Base-by-base conservation (phyloP, 768 basidiomycete species). In the Calvatia gigantea region DNA sequence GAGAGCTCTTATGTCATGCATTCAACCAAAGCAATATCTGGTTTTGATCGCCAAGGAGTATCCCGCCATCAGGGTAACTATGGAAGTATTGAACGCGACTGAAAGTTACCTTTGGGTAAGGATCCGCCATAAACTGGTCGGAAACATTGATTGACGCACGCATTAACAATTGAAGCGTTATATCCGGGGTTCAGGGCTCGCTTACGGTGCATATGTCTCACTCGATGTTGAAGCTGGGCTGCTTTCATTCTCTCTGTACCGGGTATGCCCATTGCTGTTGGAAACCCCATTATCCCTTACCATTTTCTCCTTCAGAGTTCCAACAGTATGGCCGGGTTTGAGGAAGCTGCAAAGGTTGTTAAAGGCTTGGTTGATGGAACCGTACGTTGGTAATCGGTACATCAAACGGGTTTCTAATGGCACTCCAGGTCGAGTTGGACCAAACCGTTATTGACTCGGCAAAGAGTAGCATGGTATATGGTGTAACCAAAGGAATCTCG, bases 101-200 rank as follows among this genome's bases (percentile, higher is more conserved):
- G 97, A 98, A 74, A 90, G 92, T 60, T 97, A 87, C 67, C 82
- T 98, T 54, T 98, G 96, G 96, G 91, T 92, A 51, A 27, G 64
- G 38, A 17, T n/a, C 12, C 33, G n/a, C 7, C 39, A 32, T 14
- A 2, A 6, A 35, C 11, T 39, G 11, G 17, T 47, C 41, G 41
- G 32, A 17, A 35, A 28, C 33, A 69, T 57, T 31, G 17, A 33
- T 4, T 5, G 2, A 60, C 25, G 7, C 33, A 44, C 33, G 43
- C 7, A 51, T 35, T 17, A 41, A 21, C 38, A 39, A n/a, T 15
- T 48, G n/a, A 54, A 91, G 89, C 83, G 87, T 23, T 89, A 87
- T 58, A 93, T 99, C 58, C 87, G 97, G 38, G 97, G 97, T 6
- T 87, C 92, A 54, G 97, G 97, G 19, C 73, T 99, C 31, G 97